These are phyloP conservation scores for Xylaria sp. DNA, from an alignment of 2,329 filamentous ascomycete genomes.

Conservation along the genomic window DNA sequence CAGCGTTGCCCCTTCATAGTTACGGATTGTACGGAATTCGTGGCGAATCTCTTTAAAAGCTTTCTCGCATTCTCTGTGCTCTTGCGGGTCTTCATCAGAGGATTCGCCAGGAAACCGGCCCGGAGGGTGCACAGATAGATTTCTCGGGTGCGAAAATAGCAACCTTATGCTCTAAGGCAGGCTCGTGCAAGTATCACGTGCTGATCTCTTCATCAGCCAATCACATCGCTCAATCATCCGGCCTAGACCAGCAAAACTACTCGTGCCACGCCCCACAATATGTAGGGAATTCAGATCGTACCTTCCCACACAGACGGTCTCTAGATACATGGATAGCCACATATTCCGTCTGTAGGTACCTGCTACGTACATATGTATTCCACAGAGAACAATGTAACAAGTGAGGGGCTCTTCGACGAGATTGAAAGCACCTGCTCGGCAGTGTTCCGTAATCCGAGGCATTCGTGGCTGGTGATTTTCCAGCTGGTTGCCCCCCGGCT, in stretches of 20 bases:
- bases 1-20: too few relatives aligned
- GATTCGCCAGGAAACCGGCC: too few relatives aligned
- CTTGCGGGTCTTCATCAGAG: too few relatives aligned
- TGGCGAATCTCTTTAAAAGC: too few relatives aligned
- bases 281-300: background rate
- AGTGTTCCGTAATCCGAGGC: background rate
- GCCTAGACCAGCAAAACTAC: background rate
- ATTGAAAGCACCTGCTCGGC: background rate
- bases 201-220: background rate
- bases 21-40: too few relatives aligned
- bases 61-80: too few relatives aligned
- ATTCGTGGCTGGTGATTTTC: conserved; percentile 9
- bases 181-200: background rate
- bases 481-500: conserved; percentile 21
- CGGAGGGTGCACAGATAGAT: too few relatives aligned
- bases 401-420: background rate
- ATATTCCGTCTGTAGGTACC: background rate
- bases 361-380: background rate
- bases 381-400: background rate
- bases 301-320: background rate
- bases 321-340: too few relatives aligned
- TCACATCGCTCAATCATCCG: background rate
- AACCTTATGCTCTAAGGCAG: background rate
- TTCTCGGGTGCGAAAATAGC: too few relatives aligned
- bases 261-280: background rate